These are phyloP conservation scores for Colletotrichum musae DNA, from an alignment of 2,329 filamentous ascomycete genomes.

Conservation along the genomic window DNA sequence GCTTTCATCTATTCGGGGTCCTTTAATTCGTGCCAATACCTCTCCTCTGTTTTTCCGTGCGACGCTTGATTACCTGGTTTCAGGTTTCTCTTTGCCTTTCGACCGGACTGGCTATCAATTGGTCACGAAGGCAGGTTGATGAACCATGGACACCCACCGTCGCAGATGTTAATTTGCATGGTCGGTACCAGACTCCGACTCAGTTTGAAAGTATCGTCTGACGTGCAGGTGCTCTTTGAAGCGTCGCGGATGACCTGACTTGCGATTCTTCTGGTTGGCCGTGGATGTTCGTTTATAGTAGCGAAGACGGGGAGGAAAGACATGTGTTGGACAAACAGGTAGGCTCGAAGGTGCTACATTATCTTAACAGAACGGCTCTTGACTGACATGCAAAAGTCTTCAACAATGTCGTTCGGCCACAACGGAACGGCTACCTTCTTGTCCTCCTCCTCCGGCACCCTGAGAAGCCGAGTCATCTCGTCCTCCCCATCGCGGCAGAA, in stretches of 20 bases:
- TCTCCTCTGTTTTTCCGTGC: not conserved
- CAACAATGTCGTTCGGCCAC: not conserved
- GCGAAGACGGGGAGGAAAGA: not conserved
- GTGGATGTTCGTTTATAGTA: not conserved
- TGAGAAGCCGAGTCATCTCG: not conserved
- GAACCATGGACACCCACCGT: not conserved
- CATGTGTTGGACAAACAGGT: not conserved
- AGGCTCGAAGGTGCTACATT: not conserved
- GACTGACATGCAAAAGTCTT: not conserved
- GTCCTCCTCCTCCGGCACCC: not conserved
- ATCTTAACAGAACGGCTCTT: not conserved
- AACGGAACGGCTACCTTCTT: not conserved
- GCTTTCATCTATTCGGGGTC: constrained; percentile 14
- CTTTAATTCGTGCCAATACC: not conserved
- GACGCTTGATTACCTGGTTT: not conserved
- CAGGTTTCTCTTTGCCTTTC: not conserved
- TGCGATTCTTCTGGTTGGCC: too few species aligned
- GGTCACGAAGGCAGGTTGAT: not conserved
- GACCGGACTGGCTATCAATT: not conserved
- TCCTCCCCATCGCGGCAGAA: not conserved
- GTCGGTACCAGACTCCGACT: not conserved
- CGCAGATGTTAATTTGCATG: not conserved
- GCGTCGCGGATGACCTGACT: too few species aligned
- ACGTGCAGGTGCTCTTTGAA: too few species aligned
- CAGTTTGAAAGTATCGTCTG: too few species aligned